Conservation (phyloP, 768 basidiomycete species). For the Tylopilus felleus region DNA sequence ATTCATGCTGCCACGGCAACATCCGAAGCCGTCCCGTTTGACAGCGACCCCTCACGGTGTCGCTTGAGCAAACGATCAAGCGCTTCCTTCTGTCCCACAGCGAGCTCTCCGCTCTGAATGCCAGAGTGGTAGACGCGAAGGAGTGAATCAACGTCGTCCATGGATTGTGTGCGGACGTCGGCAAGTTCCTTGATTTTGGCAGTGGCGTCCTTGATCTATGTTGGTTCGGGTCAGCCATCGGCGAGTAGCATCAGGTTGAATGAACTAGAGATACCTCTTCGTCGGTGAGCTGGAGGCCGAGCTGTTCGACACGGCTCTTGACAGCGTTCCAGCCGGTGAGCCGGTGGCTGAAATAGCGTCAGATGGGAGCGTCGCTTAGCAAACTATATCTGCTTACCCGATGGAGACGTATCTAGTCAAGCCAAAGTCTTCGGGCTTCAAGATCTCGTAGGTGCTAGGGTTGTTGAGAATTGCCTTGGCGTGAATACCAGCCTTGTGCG, state of each 20-base stretch:
- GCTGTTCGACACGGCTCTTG: conserved; percentile 98
- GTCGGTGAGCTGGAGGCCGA: conserved; percentile 85
- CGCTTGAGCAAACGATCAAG: conserved; percentile 81
- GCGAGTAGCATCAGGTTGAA: neutral
- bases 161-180: conserved; percentile 95
- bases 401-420: conserved; percentile 97
- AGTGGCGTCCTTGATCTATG: conserved; percentile 93
- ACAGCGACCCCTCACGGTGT: conserved; percentile 50
- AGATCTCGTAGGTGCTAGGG: conserved; percentile 98
- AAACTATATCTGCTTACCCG: conserved; percentile 47
- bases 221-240: conserved; percentile 1
- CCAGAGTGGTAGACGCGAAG: conserved; percentile 95
- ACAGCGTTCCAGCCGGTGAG: conserved; percentile 99
- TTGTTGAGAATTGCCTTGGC: conserved; percentile 99
- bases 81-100: conserved; percentile 90
- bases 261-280: conserved; percentile 56
- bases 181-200: conserved; percentile 99
- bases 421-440: conserved; percentile 99
- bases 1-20: conserved; percentile 10
- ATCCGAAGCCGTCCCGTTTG: neutral
- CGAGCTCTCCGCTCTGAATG: conserved; percentile 87
- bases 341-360: conserved; percentile 59
- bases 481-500: conserved; percentile 99
- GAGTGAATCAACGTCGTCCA: conserved; percentile 98
- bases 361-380: neutral